These are phyloP conservation scores for Aspergillus affinis DNA, from an alignment of 495 filamentous ascomycete species.

Conservation along the genomic window DNA sequence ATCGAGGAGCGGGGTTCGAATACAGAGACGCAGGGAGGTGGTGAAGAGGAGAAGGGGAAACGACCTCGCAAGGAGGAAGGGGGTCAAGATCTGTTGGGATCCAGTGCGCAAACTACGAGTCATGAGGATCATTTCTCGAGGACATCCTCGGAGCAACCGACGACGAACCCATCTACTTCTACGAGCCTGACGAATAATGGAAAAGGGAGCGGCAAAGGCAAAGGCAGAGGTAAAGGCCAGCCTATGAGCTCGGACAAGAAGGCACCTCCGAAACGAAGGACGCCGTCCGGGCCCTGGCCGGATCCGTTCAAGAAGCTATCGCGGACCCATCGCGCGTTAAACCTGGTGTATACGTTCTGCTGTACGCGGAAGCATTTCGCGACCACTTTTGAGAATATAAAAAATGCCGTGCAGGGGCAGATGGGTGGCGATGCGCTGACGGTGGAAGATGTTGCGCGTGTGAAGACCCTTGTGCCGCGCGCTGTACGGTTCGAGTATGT, in stretches of 20 bases:
- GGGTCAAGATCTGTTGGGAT: neutral
- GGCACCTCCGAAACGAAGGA: constrained; percentile 15
- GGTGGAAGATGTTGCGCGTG: constrained; percentile 76
- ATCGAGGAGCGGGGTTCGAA: neutral
- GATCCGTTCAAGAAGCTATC: constrained; percentile 67
- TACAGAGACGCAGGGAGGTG: neutral
- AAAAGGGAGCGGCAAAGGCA: constrained; percentile 7
- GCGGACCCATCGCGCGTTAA: constrained; percentile 79
- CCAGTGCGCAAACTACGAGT: neutral
- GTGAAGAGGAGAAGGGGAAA: neutral
- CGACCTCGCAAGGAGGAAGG: neutral
- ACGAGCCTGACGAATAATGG: neutral
- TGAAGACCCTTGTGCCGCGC: constrained; percentile 73
- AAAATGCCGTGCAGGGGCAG: constrained; percentile 79
- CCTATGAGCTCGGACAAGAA: neutral
- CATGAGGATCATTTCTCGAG: neutral
- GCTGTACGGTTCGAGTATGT: constrained; percentile 85
- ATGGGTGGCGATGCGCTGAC: constrained; percentile 60
- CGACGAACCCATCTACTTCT: neutral
- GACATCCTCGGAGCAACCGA: neutral
- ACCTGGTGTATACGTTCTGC: constrained; percentile 92
- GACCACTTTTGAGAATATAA: constrained; percentile 88
- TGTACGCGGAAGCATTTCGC: constrained; percentile 87
- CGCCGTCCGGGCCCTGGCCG: constrained; percentile 64
- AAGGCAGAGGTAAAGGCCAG: constrained; percentile 9